Evolutionary conservation across 2,329 filamentous ascomycete species (phyloP).

Genomic region (Bretziella fagacearum): DNA sequence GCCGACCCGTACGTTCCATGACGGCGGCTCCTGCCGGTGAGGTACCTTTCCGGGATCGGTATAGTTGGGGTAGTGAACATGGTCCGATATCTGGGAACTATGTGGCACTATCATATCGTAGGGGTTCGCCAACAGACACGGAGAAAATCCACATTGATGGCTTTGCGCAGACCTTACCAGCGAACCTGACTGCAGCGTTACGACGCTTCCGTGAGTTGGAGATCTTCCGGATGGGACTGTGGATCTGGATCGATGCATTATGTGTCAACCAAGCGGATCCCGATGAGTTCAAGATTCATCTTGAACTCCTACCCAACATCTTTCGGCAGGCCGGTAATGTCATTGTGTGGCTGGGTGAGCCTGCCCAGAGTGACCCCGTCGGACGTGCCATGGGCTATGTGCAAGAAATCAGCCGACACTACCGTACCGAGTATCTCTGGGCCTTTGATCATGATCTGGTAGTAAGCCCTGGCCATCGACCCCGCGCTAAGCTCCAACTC

Average conservation of each 20-base stretch:
- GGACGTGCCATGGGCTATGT: conserved; percentile 9
- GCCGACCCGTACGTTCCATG: conserved; percentile 4
- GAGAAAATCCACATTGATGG: conserved; percentile 10
- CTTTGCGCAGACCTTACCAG: not conserved
- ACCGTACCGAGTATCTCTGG: conserved; percentile 10
- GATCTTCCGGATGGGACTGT: conserved; percentile 15
- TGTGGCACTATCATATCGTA: conserved; percentile 10
- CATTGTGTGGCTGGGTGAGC: conserved; percentile 16
- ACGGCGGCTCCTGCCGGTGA: conserved; percentile 4
- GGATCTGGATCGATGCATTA: conserved; percentile 17
- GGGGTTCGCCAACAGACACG: not conserved
- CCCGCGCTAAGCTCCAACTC: conserved; percentile 10
- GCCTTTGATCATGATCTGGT: conserved; percentile 10
- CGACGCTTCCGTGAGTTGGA: conserved; percentile 13
- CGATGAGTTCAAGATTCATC: conserved; percentile 14
- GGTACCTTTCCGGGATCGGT: conserved; percentile 8
- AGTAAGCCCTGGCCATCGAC: conserved; percentile 10
- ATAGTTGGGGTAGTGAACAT: conserved; percentile 11
- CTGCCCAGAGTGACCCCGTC: conserved; percentile 9
- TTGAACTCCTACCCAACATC: conserved; percentile 13
- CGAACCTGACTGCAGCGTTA: conserved; percentile 8
- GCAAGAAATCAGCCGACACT: conserved; percentile 12
- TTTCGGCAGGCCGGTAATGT: conserved; percentile 15
- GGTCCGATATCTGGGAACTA: conserved; percentile 13
- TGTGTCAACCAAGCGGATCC: conserved; percentile 16